These are phyloP conservation scores for Saccharomyces hybrid DNA, from an alignment of 1,139 yeast genomes.

Conservation along the genomic window DNA sequence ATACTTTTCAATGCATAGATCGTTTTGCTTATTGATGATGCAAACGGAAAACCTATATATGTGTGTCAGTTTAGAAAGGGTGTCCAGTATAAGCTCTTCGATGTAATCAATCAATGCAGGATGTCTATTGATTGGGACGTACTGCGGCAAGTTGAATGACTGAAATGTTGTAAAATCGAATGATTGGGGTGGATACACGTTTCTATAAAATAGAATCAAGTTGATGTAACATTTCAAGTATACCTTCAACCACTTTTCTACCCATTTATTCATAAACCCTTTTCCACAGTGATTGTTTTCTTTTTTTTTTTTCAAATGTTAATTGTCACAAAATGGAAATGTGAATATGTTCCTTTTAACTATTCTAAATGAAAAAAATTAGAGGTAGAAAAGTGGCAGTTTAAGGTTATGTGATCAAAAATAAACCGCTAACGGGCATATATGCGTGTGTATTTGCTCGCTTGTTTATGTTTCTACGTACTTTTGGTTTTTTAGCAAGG, in stretches of 20 bases:
- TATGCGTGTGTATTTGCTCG: conserved; percentile 15
- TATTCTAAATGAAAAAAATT: not conserved
- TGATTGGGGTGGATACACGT: conserved; percentile 29
- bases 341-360: too few relatives aligned
- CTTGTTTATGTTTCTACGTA: not conserved
- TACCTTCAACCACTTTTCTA: conserved; percentile 27
- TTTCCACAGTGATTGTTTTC: not conserved
- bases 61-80: conserved; percentile 21
- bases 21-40: conserved; percentile 18
- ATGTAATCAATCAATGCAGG: conserved; percentile 25
- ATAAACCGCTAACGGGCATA: not conserved
- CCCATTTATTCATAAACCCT: conserved; percentile 17
- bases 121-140: conserved; percentile 29
- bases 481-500: not conserved
- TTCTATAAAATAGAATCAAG: conserved; percentile 27
- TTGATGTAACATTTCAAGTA: conserved; percentile 30
- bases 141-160: conserved; percentile 31
- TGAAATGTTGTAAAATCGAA: conserved; percentile 30
- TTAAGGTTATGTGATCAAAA: not conserved
- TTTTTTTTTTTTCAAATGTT: not conserved
- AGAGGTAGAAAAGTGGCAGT: not conserved
- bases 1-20: conserved; percentile 24
- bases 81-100: conserved; percentile 27
- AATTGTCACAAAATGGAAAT: not conserved
- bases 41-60: conserved; percentile 21